Percentiles rank a stretch among this genome's conserved stretches.
Evolutionary conservation across 768 basidiomycete genomes (phyloP).

Genomic region (Hericium coralloides): DNA sequence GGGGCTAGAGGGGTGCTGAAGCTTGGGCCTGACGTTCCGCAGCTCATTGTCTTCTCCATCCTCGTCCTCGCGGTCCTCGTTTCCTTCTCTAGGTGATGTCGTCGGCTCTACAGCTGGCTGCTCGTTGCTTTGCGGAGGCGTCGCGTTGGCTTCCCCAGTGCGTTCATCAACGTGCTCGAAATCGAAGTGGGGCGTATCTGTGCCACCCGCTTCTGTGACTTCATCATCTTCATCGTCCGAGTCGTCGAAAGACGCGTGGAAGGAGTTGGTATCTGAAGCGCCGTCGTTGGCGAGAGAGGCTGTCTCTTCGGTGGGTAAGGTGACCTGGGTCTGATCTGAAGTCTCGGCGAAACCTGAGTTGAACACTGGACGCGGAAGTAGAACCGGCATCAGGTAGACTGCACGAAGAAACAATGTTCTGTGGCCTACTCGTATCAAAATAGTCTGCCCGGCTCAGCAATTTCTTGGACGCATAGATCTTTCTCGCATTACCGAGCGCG

Average conservation of each 20-base stretch:
- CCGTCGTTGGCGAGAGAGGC: conserved; percentile 18
- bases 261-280: conserved; percentile 40
- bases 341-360: conserved; percentile 61
- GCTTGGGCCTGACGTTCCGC: conserved; percentile 25
- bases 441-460: conserved; percentile 68
- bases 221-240: conserved; percentile 43
- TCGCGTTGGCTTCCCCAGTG: background rate
- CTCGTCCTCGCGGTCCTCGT: conserved; percentile 9
- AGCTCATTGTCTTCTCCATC: conserved; percentile 1
- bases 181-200: conserved; percentile 10
- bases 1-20: conserved; percentile 33
- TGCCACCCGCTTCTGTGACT: conserved; percentile 19
- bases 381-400: background rate
- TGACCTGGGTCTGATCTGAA: conserved; percentile 20
- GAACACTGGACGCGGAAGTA: conserved; percentile 45
- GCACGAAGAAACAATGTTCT: background rate
- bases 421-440: conserved; percentile 50
- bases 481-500: conserved; percentile 27
- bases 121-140: background rate
- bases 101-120: conserved; percentile 34
- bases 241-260: conserved; percentile 32
- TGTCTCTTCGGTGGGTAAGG: conserved; percentile 15
- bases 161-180: conserved; percentile 4
- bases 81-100: conserved; percentile 10
- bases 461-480: conserved; percentile 62